Conservation (phyloP, 331 rosid species). For the Pyracantha coccinea region DNA sequence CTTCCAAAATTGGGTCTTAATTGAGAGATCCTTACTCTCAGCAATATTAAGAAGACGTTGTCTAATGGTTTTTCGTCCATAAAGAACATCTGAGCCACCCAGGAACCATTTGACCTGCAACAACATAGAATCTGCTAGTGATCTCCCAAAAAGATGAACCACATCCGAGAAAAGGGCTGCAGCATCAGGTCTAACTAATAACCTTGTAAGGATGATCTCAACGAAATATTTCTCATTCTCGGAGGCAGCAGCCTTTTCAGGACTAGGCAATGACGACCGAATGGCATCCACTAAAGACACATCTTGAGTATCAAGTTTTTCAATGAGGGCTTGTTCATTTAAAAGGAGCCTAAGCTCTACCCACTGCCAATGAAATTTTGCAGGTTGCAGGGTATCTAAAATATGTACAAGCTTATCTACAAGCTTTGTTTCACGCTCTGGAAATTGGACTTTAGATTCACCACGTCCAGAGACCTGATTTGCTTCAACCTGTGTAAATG, state of each 20-base stretch:
- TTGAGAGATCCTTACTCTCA: conserved; percentile 55
- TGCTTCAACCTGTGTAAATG: conserved; percentile 40
- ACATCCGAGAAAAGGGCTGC: conserved; percentile 89
- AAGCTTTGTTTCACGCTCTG: conserved; percentile 60
- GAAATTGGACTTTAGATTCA: conserved; percentile 45
- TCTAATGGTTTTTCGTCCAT: conserved; percentile 82
- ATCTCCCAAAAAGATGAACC: conserved; percentile 93
- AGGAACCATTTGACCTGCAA: conserved; percentile 96
- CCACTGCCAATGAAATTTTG: conserved; percentile 99
- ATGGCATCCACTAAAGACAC: conserved; percentile 72
- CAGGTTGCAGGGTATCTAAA: conserved; percentile 93
- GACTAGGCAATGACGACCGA: conserved; percentile 63
- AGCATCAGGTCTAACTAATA: conserved; percentile 97
- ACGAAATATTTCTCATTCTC: conserved; percentile 91
- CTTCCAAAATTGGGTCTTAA: conserved; percentile 68
- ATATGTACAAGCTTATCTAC: conserved; percentile 75
- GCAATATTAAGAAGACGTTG: conserved; percentile 77
- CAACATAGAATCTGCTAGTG: conserved; percentile 94
- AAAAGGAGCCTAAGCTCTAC: conserved; percentile 92
- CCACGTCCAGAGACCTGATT: conserved; percentile 50
- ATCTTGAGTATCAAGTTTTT: conserved; percentile 59
- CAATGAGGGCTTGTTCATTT: conserved; percentile 86
- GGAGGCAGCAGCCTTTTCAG: conserved; percentile 71
- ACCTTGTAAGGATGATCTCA: conserved; percentile 79
- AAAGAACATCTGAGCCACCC: conserved; percentile 80